Evolutionary conservation across 2,329 filamentous ascomycete genomes (phyloP), one percentile per base, ranked within the genome.

Genomic region (Botrytis paeoniae): DNA sequence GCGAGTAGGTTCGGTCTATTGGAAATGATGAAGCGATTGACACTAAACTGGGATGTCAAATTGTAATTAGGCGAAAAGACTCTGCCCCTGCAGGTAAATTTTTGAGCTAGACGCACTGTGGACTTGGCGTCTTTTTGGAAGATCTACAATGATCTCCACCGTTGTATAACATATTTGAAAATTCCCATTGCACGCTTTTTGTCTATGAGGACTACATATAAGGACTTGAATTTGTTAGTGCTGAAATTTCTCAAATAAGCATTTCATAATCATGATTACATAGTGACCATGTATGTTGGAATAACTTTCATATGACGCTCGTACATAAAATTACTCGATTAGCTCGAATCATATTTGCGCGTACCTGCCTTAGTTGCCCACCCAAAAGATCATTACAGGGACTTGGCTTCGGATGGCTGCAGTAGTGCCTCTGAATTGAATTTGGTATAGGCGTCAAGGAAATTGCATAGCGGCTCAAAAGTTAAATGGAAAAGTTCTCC

Each of bases 391-490:
- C 10, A 41, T 3, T 41, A 39, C 25, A 61, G 14, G 37, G 22
- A 22, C 48, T 57, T 57, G 65, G 48, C 65, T 22, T 29, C 16
- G 65, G 65, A 54, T 68, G 35, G 25, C 65, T 57, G 65, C 35
- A 68, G 48, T 57, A 32, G 48, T 68, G 6, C 35, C 48, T 57
- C 8, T 41, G 35, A 43, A 35, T 29, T 51, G 48, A 37, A 37
- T 57, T 41, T 22, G 43, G 39, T 48, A 57, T 51, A 32, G 35
- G 20, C 18, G n/a, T 68, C 65, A 35, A 68, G 35, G 35, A 68
- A 68, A 68, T 68, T 68, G 48, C 37, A 39, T 32, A 8, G 65
- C n/a, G 48, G 48, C 48, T 57, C 37, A 68, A 57, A 68, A 68
- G 35, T 57, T 22, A 41, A 22, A 41, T 32, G 29, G 51, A 57